These are phyloP conservation scores for Pelomyxa schiedti DNA, from an alignment of 78 protist genomes.

Conservation along the genomic window DNA sequence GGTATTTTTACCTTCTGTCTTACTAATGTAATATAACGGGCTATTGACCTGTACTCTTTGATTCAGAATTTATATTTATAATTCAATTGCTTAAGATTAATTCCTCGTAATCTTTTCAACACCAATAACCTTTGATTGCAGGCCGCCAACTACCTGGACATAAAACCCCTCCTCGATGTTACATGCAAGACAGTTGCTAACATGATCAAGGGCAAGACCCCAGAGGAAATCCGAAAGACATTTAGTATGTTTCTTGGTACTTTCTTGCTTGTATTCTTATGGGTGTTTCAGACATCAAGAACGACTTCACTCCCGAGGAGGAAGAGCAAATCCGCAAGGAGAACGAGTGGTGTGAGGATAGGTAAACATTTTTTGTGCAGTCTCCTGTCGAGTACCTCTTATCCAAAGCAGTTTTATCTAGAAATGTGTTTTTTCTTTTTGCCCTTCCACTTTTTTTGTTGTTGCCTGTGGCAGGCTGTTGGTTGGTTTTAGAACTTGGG, in stretches of 20 bases:
- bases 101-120: too few species aligned
- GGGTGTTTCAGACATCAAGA: not conserved
- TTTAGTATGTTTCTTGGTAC: conserved; percentile 40
- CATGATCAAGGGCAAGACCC: conserved; percentile 86
- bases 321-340: conserved; percentile 87
- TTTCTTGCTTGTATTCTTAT: not conserved
- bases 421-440: too few species aligned
- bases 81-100: not conserved
- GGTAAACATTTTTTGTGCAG: too few species aligned
- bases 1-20: not conserved
- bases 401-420: too few species aligned
- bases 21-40: not conserved
- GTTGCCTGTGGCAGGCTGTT: too few species aligned
- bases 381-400: too few species aligned
- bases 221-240: conserved; percentile 84
- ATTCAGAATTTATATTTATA: not conserved
- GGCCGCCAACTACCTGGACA: conserved; percentile 91
- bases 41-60: not conserved
- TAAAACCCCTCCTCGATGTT: conserved; percentile 83
- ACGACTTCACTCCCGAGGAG: conserved; percentile 93
- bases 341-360: conserved; percentile 91
- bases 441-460: too few species aligned
- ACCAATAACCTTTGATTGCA: too few species aligned
- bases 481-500: too few species aligned
- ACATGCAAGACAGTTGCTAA: conserved; percentile 88